phyloP scores from a whole-genome alignment of 768 basidiomycete genomes.

The Suillus weaverae region DNA sequence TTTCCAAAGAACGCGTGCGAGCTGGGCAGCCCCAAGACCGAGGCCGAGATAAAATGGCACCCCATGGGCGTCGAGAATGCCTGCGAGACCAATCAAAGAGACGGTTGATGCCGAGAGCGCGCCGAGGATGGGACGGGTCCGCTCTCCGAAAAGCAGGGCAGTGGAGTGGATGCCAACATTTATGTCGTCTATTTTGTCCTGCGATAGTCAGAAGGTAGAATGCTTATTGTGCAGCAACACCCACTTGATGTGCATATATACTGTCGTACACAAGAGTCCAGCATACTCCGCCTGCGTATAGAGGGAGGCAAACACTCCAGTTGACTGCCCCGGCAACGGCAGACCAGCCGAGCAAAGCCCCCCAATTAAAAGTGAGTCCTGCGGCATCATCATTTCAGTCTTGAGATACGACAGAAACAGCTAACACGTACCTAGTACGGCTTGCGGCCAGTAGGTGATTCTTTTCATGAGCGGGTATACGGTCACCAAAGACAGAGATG shows the following conservation, averaged over 20 bases:
- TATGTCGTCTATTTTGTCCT: slow-evolving; percentile 94
- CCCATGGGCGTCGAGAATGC: slow-evolving; percentile 76
- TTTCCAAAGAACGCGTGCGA: slow-evolving; percentile 69
- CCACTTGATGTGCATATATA: slow-evolving; percentile 95
- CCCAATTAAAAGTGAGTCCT: slow-evolving; percentile 99
- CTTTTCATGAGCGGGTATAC: slow-evolving; percentile 98
- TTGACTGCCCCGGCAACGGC: slow-evolving; percentile 81
- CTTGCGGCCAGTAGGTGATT: slow-evolving; percentile 95
- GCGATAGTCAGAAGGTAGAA: slow-evolving; percentile 5
- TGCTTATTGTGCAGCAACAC: slow-evolving; percentile 10
- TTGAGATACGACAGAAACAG: background rate
- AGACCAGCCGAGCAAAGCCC: slow-evolving; percentile 93
- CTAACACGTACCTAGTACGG: slow-evolving; percentile 73
- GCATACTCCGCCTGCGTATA: slow-evolving; percentile 86
- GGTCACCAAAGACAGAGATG: slow-evolving; percentile 83
- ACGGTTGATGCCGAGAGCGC: slow-evolving; percentile 74
- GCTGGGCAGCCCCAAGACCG: slow-evolving; percentile 69
- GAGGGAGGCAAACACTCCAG: slow-evolving; percentile 80
- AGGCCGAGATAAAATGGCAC: slow-evolving; percentile 79
- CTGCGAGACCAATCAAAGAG: slow-evolving; percentile 74
- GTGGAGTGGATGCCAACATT: slow-evolving; percentile 90
- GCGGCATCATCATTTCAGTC: slow-evolving; percentile 1
- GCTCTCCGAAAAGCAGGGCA: slow-evolving; percentile 83
- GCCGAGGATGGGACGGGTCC: slow-evolving; percentile 72
- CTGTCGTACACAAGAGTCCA: slow-evolving; percentile 98